phyloP scores from a whole-genome alignment of 176 grass and related monocot genomes.

The Stipa capillata region DNA sequence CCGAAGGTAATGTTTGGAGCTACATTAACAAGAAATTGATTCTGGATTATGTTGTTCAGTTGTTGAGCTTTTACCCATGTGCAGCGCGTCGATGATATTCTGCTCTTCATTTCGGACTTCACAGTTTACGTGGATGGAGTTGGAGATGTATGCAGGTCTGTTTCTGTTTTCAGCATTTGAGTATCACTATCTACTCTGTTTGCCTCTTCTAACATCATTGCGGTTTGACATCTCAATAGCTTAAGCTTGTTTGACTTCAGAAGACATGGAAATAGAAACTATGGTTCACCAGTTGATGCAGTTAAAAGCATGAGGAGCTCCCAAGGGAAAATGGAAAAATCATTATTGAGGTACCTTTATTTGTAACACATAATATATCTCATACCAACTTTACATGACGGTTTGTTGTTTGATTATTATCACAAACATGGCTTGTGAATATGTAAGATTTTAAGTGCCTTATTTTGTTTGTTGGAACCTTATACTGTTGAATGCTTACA shows the following conservation, averaged over 20 bases:
- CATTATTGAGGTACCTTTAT: too few relatives aligned
- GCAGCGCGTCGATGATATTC: slow-evolving; percentile 60
- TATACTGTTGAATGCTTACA: background rate
- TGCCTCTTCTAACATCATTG: background rate
- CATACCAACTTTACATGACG: background rate
- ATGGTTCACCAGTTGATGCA: slow-evolving; percentile 48
- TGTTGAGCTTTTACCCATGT: background rate
- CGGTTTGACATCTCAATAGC: slow-evolving; percentile 24
- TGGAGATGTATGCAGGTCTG: slow-evolving; percentile 65
- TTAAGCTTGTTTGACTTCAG: too few relatives aligned
- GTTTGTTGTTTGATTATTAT: background rate
- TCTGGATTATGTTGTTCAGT: background rate
- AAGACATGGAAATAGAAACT: too few relatives aligned
- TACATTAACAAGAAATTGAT: background rate
- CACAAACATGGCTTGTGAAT: background rate
- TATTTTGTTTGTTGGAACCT: background rate
- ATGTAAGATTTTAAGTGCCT: background rate
- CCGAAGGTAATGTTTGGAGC: slow-evolving; percentile 38
- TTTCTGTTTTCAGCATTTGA: slow-evolving; percentile 3
- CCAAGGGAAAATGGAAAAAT: slow-evolving; percentile 63
- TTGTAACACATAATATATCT: background rate
- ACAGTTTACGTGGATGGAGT: too few relatives aligned
- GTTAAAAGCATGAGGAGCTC: slow-evolving; percentile 50
- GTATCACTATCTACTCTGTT: background rate
- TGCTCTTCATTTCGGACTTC: slow-evolving; percentile 55